Base-by-base conservation (phyloP, 2,329 filamentous ascomycete species). In the Pseudogymnoascus sp. region DNA sequence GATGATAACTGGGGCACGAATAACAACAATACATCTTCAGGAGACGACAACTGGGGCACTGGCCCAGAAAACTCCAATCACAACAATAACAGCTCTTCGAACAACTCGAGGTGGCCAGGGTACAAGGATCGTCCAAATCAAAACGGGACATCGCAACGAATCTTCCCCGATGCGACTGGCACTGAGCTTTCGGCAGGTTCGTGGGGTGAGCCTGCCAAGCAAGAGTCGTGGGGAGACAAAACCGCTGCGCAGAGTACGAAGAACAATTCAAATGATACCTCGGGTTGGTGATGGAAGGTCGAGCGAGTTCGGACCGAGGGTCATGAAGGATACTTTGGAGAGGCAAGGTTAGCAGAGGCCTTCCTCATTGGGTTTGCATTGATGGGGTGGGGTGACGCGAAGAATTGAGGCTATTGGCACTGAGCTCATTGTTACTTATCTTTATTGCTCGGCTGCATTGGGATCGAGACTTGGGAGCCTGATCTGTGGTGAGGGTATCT, bases 161-260 rank as follows among this genome's bases (percentile, higher is more conserved):
- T 56, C 11, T 56, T 56, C 16, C 50, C 50, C 8, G 60, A 50
- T 61, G 65, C 59, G 21, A 64, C 60, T 38, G 61, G 60, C 14
- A 66, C 59, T 14, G 59, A 42, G 14, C 38, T 67, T 23, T 63
- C 62, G 2, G 63, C 60, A 37, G 66, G 66, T 31, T 65, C 63
- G n/a, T 67, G 66, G 66, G 65, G 53, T 8, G 65, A 60, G 6
- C 50, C 50, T 33, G 10, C 28, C 10, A 56, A 56, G 11, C 50
- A 56, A 33, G 50, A 56, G 28, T 56, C 50, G 2, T 61, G 62
- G 61, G 61, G 61, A 23, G 61, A 62, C 44, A 50, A 59, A 10
- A 37, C 28, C 5, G 61, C 61, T 10, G 61, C 61, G 11, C 61
- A 62, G 44, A 62, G 61, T 12, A 60, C 59, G 12, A 60, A 56